A percentile compares a stretch with the other conserved stretches of the same genome.
Evolutionary conservation across 805 yeast species (phyloP).

Genomic region (Yueomyces sinensis): DNA sequence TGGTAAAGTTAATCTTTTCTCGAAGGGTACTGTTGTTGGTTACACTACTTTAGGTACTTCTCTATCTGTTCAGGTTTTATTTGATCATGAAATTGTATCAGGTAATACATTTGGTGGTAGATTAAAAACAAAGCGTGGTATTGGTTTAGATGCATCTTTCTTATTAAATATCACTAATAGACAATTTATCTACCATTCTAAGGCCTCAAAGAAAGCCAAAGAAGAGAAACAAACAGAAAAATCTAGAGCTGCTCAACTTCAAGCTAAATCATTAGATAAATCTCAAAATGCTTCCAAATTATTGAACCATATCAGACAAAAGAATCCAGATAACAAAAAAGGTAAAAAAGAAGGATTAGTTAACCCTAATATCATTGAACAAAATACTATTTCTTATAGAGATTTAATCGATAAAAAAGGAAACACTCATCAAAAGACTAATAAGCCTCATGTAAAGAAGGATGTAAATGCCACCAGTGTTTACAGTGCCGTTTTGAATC

Average conservation of each 20-base stretch:
- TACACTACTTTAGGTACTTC: constrained; percentile 45
- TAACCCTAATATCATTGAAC: neutral
- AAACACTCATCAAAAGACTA: neutral
- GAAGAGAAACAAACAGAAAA: constrained; percentile 22
- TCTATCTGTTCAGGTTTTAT: constrained; percentile 58
- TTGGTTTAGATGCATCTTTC: constrained; percentile 67
- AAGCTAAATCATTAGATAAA: constrained; percentile 2
- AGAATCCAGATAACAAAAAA: constrained; percentile 5
- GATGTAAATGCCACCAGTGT: constrained; percentile 19
- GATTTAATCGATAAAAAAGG: neutral
- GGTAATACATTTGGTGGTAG: constrained; percentile 77
- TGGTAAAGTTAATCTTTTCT: constrained; percentile 79
- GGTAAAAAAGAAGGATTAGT: neutral
- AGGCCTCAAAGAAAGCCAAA: constrained; percentile 35
- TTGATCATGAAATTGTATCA: constrained; percentile 71
- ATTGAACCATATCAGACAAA: constrained; percentile 1
- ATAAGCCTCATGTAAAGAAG: constrained; percentile 4
- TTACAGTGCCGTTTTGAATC: constrained; percentile 23
- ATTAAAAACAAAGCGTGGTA: constrained; percentile 65
- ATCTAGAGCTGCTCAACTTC: constrained; percentile 2
- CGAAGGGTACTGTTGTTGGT: constrained; percentile 83
- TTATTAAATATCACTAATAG: constrained; percentile 64
- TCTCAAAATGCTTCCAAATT: constrained; percentile 2
- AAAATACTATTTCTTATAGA: neutral
- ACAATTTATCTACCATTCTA: constrained; percentile 66